A percentile compares a stretch with the other conserved stretches of the same genome.
Conservation (phyloP, 768 basidiomycete species). For the Auricularia sp. region DNA sequence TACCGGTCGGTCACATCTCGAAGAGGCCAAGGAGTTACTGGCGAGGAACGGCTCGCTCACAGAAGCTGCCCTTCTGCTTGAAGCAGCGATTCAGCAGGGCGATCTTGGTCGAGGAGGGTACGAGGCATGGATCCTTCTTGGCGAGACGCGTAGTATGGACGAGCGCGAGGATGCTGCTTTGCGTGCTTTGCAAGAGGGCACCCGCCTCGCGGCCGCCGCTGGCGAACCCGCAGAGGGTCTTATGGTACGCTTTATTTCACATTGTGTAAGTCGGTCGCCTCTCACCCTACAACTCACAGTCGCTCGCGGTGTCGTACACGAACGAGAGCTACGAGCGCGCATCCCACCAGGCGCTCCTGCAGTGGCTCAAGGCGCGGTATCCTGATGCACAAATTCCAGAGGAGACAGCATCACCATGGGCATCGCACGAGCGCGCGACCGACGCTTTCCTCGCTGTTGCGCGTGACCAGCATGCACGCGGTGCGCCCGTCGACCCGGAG, state of each 20-base stretch:
- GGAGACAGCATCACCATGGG: slow-evolving; percentile 56
- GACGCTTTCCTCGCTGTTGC: slow-evolving; percentile 79
- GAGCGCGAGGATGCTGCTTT: slow-evolving; percentile 78
- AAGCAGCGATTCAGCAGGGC: slow-evolving; percentile 80
- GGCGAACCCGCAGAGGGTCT: slow-evolving; percentile 62
- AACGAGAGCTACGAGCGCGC: slow-evolving; percentile 88
- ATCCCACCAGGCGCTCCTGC: slow-evolving; percentile 74
- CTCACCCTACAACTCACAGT: slow-evolving; percentile 35
- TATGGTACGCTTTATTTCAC: slow-evolving; percentile 41
- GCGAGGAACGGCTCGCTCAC: slow-evolving; percentile 77
- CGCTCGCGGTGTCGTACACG: slow-evolving; percentile 90
- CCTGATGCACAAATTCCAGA: slow-evolving; percentile 41
- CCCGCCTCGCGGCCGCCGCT: slow-evolving; percentile 51
- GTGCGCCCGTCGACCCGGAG: slow-evolving; percentile 64
- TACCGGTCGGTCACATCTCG: slow-evolving; percentile 40
- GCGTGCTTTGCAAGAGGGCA: slow-evolving; percentile 67
- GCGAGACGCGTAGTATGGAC: slow-evolving; percentile 84
- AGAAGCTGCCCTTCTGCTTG: slow-evolving; percentile 77
- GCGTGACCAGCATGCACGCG: slow-evolving; percentile 65
- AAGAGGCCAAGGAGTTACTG: slow-evolving; percentile 67
- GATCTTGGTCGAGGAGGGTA: slow-evolving; percentile 74
- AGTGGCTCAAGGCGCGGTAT: slow-evolving; percentile 67
- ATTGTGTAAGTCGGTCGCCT: background rate
- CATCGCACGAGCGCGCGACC: slow-evolving; percentile 67
- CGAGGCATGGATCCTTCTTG: slow-evolving; percentile 88